Evolutionary conservation across 768 basidiomycete genomes (phyloP).

Genomic region (Macrolepiota dolichaula): DNA sequence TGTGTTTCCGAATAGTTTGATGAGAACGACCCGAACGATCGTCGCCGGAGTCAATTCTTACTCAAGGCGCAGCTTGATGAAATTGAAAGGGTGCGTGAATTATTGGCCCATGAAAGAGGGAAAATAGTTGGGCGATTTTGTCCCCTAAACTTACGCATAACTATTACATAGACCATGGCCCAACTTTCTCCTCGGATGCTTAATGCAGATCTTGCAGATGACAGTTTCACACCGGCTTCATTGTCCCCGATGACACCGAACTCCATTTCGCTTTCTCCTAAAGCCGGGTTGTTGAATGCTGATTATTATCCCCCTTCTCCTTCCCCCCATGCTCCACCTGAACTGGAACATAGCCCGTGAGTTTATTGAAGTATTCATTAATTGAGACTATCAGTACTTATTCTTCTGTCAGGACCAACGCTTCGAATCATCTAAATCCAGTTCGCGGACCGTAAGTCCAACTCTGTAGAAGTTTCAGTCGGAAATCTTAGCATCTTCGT

Average conservation of each 20-base stretch:
- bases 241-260: conserved; percentile 30
- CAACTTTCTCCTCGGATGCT: conserved; percentile 62
- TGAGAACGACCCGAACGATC: conserved; percentile 69
- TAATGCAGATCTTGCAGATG: conserved; percentile 36
- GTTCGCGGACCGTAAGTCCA: conserved; percentile 14
- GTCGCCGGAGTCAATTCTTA: conserved; percentile 68
- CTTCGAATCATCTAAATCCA: neutral
- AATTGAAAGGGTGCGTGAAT: conserved; percentile 57
- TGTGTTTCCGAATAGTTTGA: conserved; percentile 47
- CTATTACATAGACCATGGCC: conserved; percentile 46
- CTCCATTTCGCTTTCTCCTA: conserved; percentile 23
- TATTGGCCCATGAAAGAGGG: neutral
- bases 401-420: neutral
- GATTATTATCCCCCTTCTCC: conserved; percentile 2
- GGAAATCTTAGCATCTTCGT: neutral
- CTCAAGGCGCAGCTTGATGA: conserved; percentile 77
- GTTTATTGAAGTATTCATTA: neutral
- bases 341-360: neutral
- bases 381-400: neutral
- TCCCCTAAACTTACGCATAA: neutral
- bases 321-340: neutral
- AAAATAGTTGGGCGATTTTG: neutral
- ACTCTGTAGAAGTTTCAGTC: neutral
- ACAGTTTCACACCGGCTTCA: conserved; percentile 25
- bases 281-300: conserved; percentile 4